phyloP scores from a whole-genome alignment of 2,329 filamentous ascomycete genomes.

The Mycosphaerelloides madeirae region DNA sequence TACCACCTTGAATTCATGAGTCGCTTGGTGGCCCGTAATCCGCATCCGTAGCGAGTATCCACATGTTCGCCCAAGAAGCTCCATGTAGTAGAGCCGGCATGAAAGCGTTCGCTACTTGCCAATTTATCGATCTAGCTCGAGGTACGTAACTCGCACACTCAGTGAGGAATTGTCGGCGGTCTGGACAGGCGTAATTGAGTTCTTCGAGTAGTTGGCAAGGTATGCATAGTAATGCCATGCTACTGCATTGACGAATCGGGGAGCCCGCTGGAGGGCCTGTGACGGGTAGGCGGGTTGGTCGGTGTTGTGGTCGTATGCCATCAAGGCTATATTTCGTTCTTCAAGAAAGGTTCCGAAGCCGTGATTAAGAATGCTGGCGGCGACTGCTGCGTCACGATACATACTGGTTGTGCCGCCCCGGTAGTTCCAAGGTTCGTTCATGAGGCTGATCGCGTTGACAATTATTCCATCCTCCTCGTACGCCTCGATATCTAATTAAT shows the following conservation, averaged over 20 bases:
- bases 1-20: too few species aligned
- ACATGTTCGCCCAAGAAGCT: slow-evolving; percentile 43
- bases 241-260: slow-evolving; percentile 28
- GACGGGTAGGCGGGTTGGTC: slow-evolving; percentile 34
- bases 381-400: slow-evolving; percentile 34
- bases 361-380: slow-evolving; percentile 32
- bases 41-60: slow-evolving; percentile 44
- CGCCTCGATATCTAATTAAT: slow-evolving; percentile 25
- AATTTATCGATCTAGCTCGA: slow-evolving; percentile 12
- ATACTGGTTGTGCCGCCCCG: slow-evolving; percentile 36
- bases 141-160: slow-evolving; percentile 40
- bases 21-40: slow-evolving; percentile 43
- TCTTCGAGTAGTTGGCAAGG: slow-evolving; percentile 30
- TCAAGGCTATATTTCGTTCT: slow-evolving; percentile 27
- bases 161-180: slow-evolving; percentile 46
- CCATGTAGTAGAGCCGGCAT: slow-evolving; percentile 40
- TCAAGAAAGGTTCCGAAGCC: slow-evolving; percentile 21
- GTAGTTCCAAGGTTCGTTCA: slow-evolving; percentile 39
- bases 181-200: slow-evolving; percentile 41
- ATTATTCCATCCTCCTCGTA: slow-evolving; percentile 31
- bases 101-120: slow-evolving; percentile 21
- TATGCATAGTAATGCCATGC: slow-evolving; percentile 39
- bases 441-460: slow-evolving; percentile 36
- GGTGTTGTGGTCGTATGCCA: slow-evolving; percentile 40
- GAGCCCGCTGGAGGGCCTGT: slow-evolving; percentile 31